Percentiles rank a stretch among this genome's conserved stretches.
phyloP scores from a whole-genome alignment of 805 yeast genomes.

The Schwanniomyces yamadae region DNA sequence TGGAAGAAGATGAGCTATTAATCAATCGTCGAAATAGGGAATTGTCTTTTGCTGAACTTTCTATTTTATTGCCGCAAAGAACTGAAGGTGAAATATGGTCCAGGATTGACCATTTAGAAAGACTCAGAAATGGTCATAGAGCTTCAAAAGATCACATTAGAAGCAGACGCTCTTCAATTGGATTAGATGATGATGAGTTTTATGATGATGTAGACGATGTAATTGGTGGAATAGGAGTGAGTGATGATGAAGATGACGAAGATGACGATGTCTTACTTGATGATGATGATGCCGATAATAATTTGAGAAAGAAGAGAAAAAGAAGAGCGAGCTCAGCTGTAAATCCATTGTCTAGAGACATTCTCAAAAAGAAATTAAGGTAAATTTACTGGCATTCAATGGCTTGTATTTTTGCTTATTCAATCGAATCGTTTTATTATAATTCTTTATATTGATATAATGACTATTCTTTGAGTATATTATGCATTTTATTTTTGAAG shows the following conservation, averaged over 20 bases:
- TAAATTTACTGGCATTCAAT: slow-evolving; percentile 2
- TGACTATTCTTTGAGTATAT: too few relatives aligned
- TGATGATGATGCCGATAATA: slow-evolving; percentile 32
- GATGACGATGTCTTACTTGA: slow-evolving; percentile 32
- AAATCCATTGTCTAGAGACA: slow-evolving; percentile 33
- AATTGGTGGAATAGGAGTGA: slow-evolving; percentile 32
- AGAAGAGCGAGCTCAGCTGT: slow-evolving; percentile 45
- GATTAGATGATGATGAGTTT: slow-evolving; percentile 44
- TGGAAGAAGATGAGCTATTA: slow-evolving; percentile 72
- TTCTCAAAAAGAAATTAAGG: slow-evolving; percentile 2
- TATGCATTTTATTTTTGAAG: too few relatives aligned
- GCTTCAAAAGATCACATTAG: slow-evolving; percentile 26
- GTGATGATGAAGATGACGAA: slow-evolving; percentile 34
- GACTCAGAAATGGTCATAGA: slow-evolving; percentile 33
- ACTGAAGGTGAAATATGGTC: slow-evolving; percentile 72
- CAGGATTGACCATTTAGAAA: slow-evolving; percentile 52
- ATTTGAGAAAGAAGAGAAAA: slow-evolving; percentile 25
- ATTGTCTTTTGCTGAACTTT: slow-evolving; percentile 68
- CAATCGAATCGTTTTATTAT: too few relatives aligned
- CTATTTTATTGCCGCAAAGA: slow-evolving; percentile 68
- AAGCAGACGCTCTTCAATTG: slow-evolving; percentile 39
- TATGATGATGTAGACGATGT: slow-evolving; percentile 42
- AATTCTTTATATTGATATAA: too few relatives aligned
- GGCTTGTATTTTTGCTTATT: too few relatives aligned
- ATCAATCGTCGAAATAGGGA: slow-evolving; percentile 55